Conservation (phyloP, 2,329 filamentous ascomycete species). For the Calonectria ilicicola region DNA sequence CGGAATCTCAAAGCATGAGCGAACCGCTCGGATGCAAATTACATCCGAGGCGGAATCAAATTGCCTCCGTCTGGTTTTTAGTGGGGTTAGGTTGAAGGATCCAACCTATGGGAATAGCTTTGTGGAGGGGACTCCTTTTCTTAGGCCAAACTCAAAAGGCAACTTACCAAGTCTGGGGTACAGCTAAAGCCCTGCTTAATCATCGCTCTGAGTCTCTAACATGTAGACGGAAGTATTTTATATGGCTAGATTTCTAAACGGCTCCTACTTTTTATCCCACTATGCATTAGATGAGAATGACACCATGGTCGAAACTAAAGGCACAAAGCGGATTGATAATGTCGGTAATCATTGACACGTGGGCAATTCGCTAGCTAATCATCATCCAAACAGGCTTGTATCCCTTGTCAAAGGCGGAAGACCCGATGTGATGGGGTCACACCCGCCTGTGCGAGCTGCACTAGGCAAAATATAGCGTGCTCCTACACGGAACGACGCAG, state of each 20-base stretch:
- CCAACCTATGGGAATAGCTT: neutral
- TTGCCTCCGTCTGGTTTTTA: neutral
- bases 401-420: neutral
- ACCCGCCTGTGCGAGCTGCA: neutral
- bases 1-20: neutral
- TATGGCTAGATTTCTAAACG: neutral
- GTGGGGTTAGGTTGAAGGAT: neutral
- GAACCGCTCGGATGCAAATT: neutral
- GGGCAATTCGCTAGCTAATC: neutral
- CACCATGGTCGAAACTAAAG: neutral
- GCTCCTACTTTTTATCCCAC: neutral
- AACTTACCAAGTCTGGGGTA: neutral
- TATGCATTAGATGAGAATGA: neutral
- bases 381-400: neutral
- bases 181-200: neutral
- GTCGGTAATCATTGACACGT: neutral
- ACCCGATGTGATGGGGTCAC: neutral
- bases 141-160: neutral
- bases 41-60: neutral
- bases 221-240: constrained; percentile 3
- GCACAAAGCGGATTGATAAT: neutral
- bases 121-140: neutral
- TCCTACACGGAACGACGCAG: neutral
- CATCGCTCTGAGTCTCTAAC: neutral
- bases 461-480: neutral